Evolutionary conservation across 371 early-diverging fungal species (phyloP), one percentile per base, ranked within the genome.

Genomic region (Globomyces sp.): DNA sequence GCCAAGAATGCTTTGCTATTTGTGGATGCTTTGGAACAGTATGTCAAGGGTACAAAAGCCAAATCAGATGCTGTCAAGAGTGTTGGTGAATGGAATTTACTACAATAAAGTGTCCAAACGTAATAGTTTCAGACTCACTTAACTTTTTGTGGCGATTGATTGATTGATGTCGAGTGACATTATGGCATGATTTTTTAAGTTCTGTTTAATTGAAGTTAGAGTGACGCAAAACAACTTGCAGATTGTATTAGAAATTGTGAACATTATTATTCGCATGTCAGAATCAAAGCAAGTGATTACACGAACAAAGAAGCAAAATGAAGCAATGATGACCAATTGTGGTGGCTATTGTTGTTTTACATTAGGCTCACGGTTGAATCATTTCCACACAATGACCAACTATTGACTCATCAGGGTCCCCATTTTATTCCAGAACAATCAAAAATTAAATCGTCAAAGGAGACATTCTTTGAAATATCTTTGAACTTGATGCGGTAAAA

Each of bases 1-100:
- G 80, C 86, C 74, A 85, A 90, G 69, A 87, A 87, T 41, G 92
- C 90, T 44, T 83, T 83, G 48, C 72, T 93, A 68, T 89, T 94
- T 62, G 89, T 87, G n/a, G 89, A 96, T 61, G 86, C 92, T 10
- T 10, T 81, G 37, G 67, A 65, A n/a, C 67, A 65, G 45, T 81
- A 79, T 68, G 69, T 53, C 0, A 53, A 47, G 2, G 68, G 66
- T 13, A 11, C 40, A 10, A 47, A 65, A 13, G 49, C 34, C 13
- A 77, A 80, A 71, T 39, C 47, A 48, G 76, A 77, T 48, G 73
- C 70, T 1, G 76, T 73, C 3, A 59, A 67, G 53, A 64, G 65
- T 41, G 72, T 74, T 74, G 63, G 58, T 5, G 76, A 77, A 39
- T 77, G 77, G 77, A 41, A 44, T 55, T 55, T 37, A 3, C 36